Base-by-base conservation (phyloP, 306 rosid genomes). In the Begonia peltatifolia region DNA sequence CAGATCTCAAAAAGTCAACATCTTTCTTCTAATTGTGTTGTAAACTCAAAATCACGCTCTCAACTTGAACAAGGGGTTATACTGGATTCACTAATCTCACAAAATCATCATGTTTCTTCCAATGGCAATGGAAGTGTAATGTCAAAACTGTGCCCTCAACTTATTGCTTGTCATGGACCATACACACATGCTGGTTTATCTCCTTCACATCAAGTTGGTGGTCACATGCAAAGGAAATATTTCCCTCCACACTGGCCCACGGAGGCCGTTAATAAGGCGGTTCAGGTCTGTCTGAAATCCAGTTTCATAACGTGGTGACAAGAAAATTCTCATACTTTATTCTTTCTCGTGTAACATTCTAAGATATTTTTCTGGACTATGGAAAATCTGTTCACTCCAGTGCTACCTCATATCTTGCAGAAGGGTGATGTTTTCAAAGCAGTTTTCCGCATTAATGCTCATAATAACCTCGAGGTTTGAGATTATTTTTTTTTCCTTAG, bases 381-480 rank as follows among this genome's bases (percentile, higher is more conserved):
- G 12, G 56, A 41, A 48, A 42, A 15, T 22, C 9, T 44, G 5
- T 18, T 11, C 54, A 63, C 23, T 51, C 17, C 10, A 59, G 51
- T 63, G 42, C 56, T 71, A 10, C 57, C 44, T 69, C 9, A 54
- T 59, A 16, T 69, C 52, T 72, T 64, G 77, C 90, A 90, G 97
- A 83, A 62, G 59, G 94, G 94, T 42, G 80, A 69, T 59, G 71
- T 63, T 58, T 83, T 78, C 41, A 90, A 68, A 76, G 86, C 94
- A 68, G 61, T 69, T 56, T 78, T 90, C 62, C 82, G 46, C 42
- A 85, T 90, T 71, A 90, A 90, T 69, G 94, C 86, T 14, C 83
- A 83, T 76, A 83, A 90, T 58, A 79, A 76, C 65, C 55, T 68
- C 35, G 97, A 90, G 97, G 97, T 85, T 62, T 58, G 70, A 46